Base-by-base conservation (phyloP, 106 monocot genomes). In the Gastrodia elata region DNA sequence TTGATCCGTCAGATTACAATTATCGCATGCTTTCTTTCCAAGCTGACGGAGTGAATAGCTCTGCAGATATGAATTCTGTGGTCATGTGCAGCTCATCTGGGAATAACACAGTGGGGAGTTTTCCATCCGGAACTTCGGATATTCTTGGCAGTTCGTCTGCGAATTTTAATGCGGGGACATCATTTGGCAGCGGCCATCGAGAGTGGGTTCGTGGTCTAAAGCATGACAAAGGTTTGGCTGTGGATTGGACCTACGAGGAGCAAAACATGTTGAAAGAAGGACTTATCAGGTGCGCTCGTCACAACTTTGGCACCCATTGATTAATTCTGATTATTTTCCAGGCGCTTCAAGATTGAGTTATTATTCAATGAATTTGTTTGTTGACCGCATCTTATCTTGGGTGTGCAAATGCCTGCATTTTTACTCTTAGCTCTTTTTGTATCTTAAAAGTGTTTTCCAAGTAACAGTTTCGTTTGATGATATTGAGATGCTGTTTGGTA, bases 221-320 rank as follows among this genome's bases (percentile, higher is more conserved):
- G 39, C 71, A 71, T 22, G 71, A 78, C 33, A 35, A 8, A 13
- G 58, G 71, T 11, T 44, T 78, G 41, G 38, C 77, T 39, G 70
- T 55, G 30, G 77, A 72, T 42, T 78, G 77, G 77, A 78, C 61
- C 5, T n/a, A 43, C 2, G 77, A 78, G 43, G 77, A 78, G 33
- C 71, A 71, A 34, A 58, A 71, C 61, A 25, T 40, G 1, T 39
- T 78, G 42, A 78, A 72, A 25, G 40, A 64, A 64, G 77, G 71
- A 37, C 71, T 78, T 33, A 71, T 78, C 70, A 71, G 71, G 77
- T 78, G 58, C 42, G 77, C 15, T 52, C 18, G 35, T 67, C 30
- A 61, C 30, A 13, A n/a, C 36, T 38, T 36, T 67, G 18, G 37
- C 6, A 34, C 18, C 38, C 6, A 6, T 67, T 38, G 10, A 18